phyloP scores from a whole-genome alignment of 2,329 filamentous ascomycete species.

The Fusarium buharicum region DNA sequence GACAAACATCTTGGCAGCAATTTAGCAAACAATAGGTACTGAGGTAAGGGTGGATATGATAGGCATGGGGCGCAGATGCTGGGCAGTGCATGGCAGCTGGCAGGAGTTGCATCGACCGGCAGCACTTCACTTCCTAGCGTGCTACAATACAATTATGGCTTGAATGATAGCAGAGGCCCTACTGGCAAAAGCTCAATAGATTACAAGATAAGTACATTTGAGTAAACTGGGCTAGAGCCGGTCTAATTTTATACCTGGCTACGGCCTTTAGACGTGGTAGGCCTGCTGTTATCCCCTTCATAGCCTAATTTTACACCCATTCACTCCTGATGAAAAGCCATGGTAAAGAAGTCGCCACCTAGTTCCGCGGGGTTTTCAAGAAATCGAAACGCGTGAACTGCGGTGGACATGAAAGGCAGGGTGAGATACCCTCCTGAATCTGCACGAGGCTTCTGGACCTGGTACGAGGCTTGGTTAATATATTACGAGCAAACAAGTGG shows the following conservation, averaged over 20 bases:
- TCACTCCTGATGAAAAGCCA: slow-evolving; percentile 13
- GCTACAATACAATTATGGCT: no score
- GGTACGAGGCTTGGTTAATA: background rate
- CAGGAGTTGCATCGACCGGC: background rate
- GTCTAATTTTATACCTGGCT: no score
- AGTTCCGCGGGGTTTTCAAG: slow-evolving; percentile 13
- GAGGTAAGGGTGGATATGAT: background rate
- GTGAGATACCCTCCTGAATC: slow-evolving; percentile 29
- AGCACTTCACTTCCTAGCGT: no score
- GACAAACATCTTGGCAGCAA: slow-evolving; percentile 2
- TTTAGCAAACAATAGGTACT: slow-evolving; percentile 3
- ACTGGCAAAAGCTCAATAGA: no score
- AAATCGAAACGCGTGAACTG: slow-evolving; percentile 18
- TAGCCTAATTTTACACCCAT: background rate
- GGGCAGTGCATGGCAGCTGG: slow-evolving; percentile 4
- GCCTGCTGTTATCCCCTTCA: no score
- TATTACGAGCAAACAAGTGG: background rate
- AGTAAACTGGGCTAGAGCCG: no score
- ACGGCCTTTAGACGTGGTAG: background rate
- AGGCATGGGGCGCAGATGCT: background rate
- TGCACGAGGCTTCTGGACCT: slow-evolving; percentile 30
- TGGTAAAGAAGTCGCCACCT: slow-evolving; percentile 15
- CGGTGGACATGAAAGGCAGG: slow-evolving; percentile 33
- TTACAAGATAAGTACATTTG: no score
- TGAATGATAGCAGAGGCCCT: no score